Evolutionary conservation across 768 basidiomycete genomes (phyloP), one percentile per base, ranked within the genome.

Genomic region (Auriscalpium vulgare): DNA sequence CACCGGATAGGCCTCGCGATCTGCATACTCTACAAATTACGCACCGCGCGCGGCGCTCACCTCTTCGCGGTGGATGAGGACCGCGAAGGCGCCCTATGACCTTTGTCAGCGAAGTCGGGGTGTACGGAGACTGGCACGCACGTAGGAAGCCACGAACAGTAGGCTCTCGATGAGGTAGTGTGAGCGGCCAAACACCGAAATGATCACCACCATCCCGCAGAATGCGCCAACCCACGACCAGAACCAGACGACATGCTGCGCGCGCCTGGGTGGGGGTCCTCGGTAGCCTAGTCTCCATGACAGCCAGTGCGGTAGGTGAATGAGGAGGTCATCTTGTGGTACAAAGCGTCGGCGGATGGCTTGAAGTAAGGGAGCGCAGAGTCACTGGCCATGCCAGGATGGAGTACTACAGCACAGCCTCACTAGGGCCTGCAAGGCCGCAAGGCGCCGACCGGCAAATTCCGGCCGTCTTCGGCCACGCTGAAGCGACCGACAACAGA

Each of bases 221-320:
- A 81, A 81, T 0, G 81, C 72, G 29, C 75, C 78, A 14, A 82
- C 61, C 61, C 79, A 81, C 0, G 80, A 77, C 79, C 79, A 82
- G 9, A 77, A 37, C 73, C 75, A 79, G 21, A 77, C 59, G 17
- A 74, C 63, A 57, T 74, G 71, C 36, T 72, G 60, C 0, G 72
- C 66, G 4, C 49, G 61, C 40, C 68, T 67, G 2, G 68, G 63
- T 8, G 71, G 71, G 7, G 70, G 69, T 2, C n/a, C 10, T 14
- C 54, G 48, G 48, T 50, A 55, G 9, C 16, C 48, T 1, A 50
- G 47, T 47, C 47, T 38, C 19, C 40, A 36, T n/a, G 54, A 50
- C 35, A 40, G 17, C 47, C 54, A 55, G 11, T 10, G 13, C 10
- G 47, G 54, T 17, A 55, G 47, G 19, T 50, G 54, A 23, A 19